Conservation (phyloP, 495 filamentous ascomycete genomes). For the Bryoglossum gracile region DNA sequence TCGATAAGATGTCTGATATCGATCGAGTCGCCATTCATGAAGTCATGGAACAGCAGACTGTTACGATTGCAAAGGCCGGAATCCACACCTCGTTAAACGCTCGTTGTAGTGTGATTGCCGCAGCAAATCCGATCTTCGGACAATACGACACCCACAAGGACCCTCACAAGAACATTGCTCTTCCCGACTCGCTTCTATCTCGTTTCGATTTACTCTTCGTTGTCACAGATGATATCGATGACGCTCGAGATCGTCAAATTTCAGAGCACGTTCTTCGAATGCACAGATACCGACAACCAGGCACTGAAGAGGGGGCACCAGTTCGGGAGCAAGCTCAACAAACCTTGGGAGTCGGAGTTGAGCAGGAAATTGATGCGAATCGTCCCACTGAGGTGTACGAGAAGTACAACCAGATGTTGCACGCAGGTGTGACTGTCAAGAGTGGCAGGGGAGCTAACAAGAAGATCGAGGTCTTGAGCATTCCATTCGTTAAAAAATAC, state of each 20-base stretch:
- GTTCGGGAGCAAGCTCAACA: constrained; percentile 85
- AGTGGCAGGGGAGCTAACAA: constrained; percentile 64
- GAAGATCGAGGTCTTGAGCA: constrained; percentile 85
- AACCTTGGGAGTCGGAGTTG: constrained; percentile 80
- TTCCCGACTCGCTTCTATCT: constrained; percentile 92
- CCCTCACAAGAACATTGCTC: constrained; percentile 95
- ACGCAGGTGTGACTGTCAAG: constrained; percentile 77
- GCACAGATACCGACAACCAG: constrained; percentile 92
- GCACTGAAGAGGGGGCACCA: constrained; percentile 90
- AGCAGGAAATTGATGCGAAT: constrained; percentile 61
- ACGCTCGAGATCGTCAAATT: constrained; percentile 78
- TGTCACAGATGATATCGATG: constrained; percentile 97
- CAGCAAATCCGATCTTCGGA: constrained; percentile 95
- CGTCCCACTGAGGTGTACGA: constrained; percentile 85
- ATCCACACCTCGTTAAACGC: constrained; percentile 98
- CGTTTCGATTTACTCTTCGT: constrained; percentile 99
- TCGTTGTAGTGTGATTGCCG: constrained; percentile 92
- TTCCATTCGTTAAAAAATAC: constrained; percentile 99
- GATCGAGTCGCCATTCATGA: constrained; percentile 98
- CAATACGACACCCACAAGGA: constrained; percentile 99
- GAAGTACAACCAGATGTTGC: constrained; percentile 93
- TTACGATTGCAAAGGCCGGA: constrained; percentile 97
- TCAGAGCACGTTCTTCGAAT: constrained; percentile 97
- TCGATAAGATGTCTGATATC: constrained; percentile 99
- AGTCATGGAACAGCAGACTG: constrained; percentile 99